Percentiles rank a stretch among this genome's conserved stretches.
phyloP scores from a whole-genome alignment of 2,329 filamentous ascomycete genomes.

The Monosporascus sp. region DNA sequence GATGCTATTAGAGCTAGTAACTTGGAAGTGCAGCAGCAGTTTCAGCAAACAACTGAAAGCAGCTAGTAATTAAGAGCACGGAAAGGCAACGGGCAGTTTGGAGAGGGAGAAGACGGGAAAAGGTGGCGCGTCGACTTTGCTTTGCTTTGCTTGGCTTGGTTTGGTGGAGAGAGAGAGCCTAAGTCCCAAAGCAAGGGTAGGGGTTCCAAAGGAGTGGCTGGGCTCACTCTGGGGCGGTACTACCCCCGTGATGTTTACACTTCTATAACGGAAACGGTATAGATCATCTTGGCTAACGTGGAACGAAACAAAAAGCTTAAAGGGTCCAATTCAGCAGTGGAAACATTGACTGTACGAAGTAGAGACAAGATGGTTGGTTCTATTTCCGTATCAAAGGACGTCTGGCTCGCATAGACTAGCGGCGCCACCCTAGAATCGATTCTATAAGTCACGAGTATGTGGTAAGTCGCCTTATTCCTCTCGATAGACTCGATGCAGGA shows the following conservation, averaged over 20 bases:
- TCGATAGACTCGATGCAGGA: too few relatives aligned
- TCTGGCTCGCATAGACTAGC: too few relatives aligned
- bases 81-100: neutral
- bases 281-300: neutral
- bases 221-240: neutral
- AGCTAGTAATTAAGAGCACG: neutral
- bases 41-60: slow-evolving; percentile 1
- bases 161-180: neutral
- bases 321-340: neutral
- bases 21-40: neutral
- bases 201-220: slow-evolving; percentile 1
- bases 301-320: neutral
- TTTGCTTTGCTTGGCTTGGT: slow-evolving; percentile 2
- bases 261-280: neutral
- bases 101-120: slow-evolving; percentile 2
- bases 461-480: too few relatives aligned
- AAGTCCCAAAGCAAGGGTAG: neutral
- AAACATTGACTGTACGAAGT: too few relatives aligned
- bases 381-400: too few relatives aligned
- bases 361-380: too few relatives aligned
- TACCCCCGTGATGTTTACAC: neutral
- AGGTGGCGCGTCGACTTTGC: slow-evolving; percentile 5
- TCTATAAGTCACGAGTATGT: too few relatives aligned
- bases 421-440: too few relatives aligned
- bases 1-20: neutral